Base-by-base conservation (phyloP, 352 stramenopile species). In the Pythium phragmiticola region DNA sequence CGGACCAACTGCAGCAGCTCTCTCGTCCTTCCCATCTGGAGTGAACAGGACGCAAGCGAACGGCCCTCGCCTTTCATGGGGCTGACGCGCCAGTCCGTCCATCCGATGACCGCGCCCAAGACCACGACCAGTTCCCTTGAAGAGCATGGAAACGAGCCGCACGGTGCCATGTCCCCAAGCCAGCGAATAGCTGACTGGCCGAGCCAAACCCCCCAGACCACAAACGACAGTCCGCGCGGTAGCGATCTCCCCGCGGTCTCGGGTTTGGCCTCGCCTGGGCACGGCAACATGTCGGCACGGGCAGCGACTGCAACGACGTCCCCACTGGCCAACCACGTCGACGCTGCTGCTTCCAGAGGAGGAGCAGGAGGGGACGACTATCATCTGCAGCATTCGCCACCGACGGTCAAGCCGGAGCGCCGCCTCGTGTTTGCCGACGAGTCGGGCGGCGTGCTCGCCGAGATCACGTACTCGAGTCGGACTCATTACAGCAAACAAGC, bases 401-500 rank as follows among this genome's bases (percentile, higher is more conserved):
- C 21, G 46, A n/a, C 37, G 7, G 33, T n/a, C 48, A 87, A 86
- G 58, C 65, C 61, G 13, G 70, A 67, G 9, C 75, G 79, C 36
- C 64, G 58, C 53, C 76, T 92, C 30, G 78, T 71, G 8, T 92
- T 92, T 53, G 84, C 78, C 3, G 84, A 92, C 48, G 84, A 92
- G 59, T 73, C 65, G 5, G 84, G 80, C 39, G 82, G 80, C 13
- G 42, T 43, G 19, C 61, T 90, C 9, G 72, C 78, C 13, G 81
- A 90, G 58, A 81, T 89, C 51, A 90, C 49, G 37, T 92, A 88
- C 57, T 92, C 83, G 12, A 85, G 77, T 65, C 67, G 81, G 63
- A 90, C 80, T 52, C 84, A 92, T 53, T 92, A 92, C 71, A 90
- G 82, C 73, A 92, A 92, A 49, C 82, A 90, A 57, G 57, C 69